phyloP scores from a whole-genome alignment of 352 stramenopile genomes.

The Detonula confervacea region DNA sequence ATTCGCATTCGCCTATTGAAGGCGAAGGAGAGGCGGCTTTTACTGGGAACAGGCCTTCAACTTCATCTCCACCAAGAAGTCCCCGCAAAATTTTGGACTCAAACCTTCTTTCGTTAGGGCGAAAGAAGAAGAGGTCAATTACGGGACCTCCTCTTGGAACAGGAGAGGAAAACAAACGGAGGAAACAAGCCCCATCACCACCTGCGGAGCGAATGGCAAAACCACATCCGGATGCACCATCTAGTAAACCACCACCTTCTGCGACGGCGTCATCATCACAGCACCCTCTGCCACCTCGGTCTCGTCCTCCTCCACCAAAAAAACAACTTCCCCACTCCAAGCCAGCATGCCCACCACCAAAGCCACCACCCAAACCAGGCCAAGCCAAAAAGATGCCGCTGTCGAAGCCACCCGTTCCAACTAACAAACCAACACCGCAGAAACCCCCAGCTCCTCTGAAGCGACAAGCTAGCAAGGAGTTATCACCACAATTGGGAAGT shows the following conservation, averaged over 20 bases:
- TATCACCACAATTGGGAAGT: background rate
- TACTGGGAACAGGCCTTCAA: slow-evolving; percentile 41
- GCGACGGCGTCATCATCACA: background rate
- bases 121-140: slow-evolving; percentile 24
- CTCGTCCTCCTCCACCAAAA: slow-evolving; percentile 24
- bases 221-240: background rate
- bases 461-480: background rate
- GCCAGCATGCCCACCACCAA: too few species aligned
- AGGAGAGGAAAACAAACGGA: slow-evolving; percentile 19
- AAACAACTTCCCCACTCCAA: background rate
- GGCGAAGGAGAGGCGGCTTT: slow-evolving; percentile 74
- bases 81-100: slow-evolving; percentile 14
- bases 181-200: background rate
- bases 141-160: slow-evolving; percentile 1
- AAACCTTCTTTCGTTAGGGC: slow-evolving; percentile 10
- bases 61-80: slow-evolving; percentile 31
- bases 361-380: slow-evolving; percentile 16
- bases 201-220: slow-evolving; percentile 7
- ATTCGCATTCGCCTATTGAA: slow-evolving; percentile 53
- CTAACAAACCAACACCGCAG: slow-evolving; percentile 19
- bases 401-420: too few species aligned
- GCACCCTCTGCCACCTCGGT: slow-evolving; percentile 12
- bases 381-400: slow-evolving; percentile 18
- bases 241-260: slow-evolving; percentile 16
- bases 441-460: slow-evolving; percentile 28